These are phyloP conservation scores for Endoconidiophora laricicola DNA, from an alignment of 2,329 filamentous ascomycete species.

Conservation along the genomic window DNA sequence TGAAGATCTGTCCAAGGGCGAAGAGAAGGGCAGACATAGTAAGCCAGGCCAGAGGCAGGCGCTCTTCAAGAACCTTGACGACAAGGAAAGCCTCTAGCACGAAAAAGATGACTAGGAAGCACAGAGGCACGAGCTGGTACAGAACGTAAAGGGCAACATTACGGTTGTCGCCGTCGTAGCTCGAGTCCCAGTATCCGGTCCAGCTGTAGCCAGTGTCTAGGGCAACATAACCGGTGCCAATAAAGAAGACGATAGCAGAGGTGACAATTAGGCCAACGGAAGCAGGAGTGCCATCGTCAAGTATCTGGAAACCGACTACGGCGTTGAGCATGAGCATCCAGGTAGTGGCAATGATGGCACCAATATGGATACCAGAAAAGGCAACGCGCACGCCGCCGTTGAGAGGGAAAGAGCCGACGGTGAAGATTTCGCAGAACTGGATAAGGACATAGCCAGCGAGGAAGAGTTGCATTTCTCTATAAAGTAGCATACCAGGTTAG, in stretches of 20 bases:
- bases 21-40: slow-evolving; percentile 61
- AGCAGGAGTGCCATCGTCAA: slow-evolving; percentile 81
- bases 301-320: slow-evolving; percentile 76
- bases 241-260: slow-evolving; percentile 57
- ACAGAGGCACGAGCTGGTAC: slow-evolving; percentile 74
- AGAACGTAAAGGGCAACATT: slow-evolving; percentile 83
- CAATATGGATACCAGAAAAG: slow-evolving; percentile 82
- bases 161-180: slow-evolving; percentile 43
- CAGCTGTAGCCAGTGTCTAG: slow-evolving; percentile 82
- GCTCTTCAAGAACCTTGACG: slow-evolving; percentile 69
- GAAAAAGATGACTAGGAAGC: slow-evolving; percentile 82
- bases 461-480: slow-evolving; percentile 92
- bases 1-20: slow-evolving; percentile 85
- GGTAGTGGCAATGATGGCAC: slow-evolving; percentile 68
- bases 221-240: slow-evolving; percentile 89
- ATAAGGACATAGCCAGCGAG: slow-evolving; percentile 72
- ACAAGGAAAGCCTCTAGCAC: slow-evolving; percentile 72
- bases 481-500: slow-evolving; percentile 4
- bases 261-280: slow-evolving; percentile 59
- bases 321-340: slow-evolving; percentile 91
- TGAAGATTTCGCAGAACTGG: slow-evolving; percentile 91
- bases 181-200: slow-evolving; percentile 60
- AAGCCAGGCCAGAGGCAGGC: slow-evolving; percentile 84
- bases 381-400: slow-evolving; percentile 52
- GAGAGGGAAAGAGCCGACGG: slow-evolving; percentile 75